A percentile compares a stretch with the other conserved stretches of the same genome.
Evolutionary conservation across 2,329 filamentous ascomycete species (phyloP).

Genomic region (Dothideomycetes sp.): DNA sequence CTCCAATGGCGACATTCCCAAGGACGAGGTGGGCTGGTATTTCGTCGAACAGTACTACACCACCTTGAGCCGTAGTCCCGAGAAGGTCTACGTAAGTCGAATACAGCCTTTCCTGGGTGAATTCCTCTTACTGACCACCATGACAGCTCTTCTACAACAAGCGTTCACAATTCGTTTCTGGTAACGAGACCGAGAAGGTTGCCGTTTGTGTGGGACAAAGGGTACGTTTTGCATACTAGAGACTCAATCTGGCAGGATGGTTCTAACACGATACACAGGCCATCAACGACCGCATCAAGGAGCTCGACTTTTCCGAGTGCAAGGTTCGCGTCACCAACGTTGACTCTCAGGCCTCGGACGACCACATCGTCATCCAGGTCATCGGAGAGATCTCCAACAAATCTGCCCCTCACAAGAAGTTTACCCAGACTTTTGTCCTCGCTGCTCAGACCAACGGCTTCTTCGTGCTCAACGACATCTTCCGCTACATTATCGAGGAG

Average conservation of each 20-base stretch:
- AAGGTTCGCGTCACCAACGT: conserved; percentile 98
- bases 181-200: conserved; percentile 80
- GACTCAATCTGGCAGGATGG: neutral
- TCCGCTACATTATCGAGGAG: conserved; percentile 83
- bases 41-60: conserved; percentile 99
- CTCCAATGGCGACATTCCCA: conserved; percentile 43
- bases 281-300: conserved; percentile 90
- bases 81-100: conserved; percentile 66
- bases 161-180: conserved; percentile 88
- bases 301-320: conserved; percentile 90
- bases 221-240: conserved; percentile 45
- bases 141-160: conserved; percentile 83
- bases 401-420: conserved; percentile 82
- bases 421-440: conserved; percentile 94
- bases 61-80: conserved; percentile 85
- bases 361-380: conserved; percentile 94
- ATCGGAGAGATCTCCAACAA: conserved; percentile 98
- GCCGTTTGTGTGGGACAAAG: conserved; percentile 78
- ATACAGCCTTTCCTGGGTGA: conserved; percentile 17
- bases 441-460: conserved; percentile 94
- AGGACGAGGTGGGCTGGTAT: conserved; percentile 98
- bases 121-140: conserved; percentile 3
- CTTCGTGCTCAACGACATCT: conserved; percentile 97
- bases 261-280: conserved; percentile 43
- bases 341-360: conserved; percentile 84